phyloP scores from a whole-genome alignment of 768 basidiomycete species.

The Amanita thiersii region DNA sequence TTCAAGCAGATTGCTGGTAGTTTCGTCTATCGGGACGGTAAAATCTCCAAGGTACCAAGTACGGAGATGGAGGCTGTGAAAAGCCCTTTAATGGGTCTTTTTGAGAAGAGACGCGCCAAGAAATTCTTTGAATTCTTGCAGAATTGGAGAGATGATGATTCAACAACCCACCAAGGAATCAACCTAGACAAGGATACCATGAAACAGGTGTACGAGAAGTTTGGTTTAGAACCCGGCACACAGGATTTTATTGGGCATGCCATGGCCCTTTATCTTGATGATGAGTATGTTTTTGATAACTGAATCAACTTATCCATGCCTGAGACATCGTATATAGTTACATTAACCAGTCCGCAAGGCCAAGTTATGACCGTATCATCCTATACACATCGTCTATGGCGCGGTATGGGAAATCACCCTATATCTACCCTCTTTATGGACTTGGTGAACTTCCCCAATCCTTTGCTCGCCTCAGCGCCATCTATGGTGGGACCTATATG shows the following conservation, averaged over 20 bases:
- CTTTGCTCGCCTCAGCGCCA: slow-evolving; percentile 95
- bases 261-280: slow-evolving; percentile 97
- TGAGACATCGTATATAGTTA: slow-evolving; percentile 55
- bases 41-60: slow-evolving; percentile 94
- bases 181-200: slow-evolving; percentile 87
- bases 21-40: slow-evolving; percentile 95
- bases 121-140: slow-evolving; percentile 98
- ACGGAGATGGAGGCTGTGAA: slow-evolving; percentile 96
- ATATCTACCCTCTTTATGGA: slow-evolving; percentile 98
- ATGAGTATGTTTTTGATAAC: slow-evolving; percentile 60
- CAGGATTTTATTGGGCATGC: slow-evolving; percentile 99
- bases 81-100: slow-evolving; percentile 96
- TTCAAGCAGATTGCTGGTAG: slow-evolving; percentile 99
- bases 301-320: neutral
- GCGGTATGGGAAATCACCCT: slow-evolving; percentile 97
- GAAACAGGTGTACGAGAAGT: slow-evolving; percentile 94
- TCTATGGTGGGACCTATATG: slow-evolving; percentile 99
- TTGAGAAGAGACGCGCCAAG: slow-evolving; percentile 96
- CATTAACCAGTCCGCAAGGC: slow-evolving; percentile 84
- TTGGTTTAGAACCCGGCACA: slow-evolving; percentile 93
- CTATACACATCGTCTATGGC: slow-evolving; percentile 99
- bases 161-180: slow-evolving; percentile 92
- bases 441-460: slow-evolving; percentile 98
- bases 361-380: slow-evolving; percentile 89
- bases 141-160: slow-evolving; percentile 91